A percentile compares a stretch with the other conserved stretches of the same genome.
phyloP scores from a whole-genome alignment of 257 asterid genomes.

The Vinca minor region DNA sequence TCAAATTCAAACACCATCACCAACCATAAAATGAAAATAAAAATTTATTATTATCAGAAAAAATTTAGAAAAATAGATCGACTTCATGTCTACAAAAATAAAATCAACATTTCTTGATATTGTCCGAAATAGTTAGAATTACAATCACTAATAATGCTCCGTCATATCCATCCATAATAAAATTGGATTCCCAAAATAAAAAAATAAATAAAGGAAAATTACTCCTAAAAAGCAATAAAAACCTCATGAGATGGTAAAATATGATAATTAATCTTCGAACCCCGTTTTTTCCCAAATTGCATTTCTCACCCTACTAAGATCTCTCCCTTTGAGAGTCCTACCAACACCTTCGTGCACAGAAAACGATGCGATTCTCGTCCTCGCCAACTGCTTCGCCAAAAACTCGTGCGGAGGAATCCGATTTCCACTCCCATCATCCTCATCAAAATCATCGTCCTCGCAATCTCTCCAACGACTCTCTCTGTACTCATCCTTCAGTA shows the following conservation, averaged over 20 bases:
- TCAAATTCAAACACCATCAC: neutral
- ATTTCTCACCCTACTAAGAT: slow-evolving; percentile 88
- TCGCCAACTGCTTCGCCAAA: slow-evolving; percentile 33
- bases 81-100: too few species aligned
- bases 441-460: slow-evolving; percentile 32
- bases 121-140: neutral
- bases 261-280: slow-evolving; percentile 50
- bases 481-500: slow-evolving; percentile 67
- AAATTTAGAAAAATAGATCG: neutral
- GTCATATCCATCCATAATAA: slow-evolving; percentile 3
- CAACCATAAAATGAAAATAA: too few species aligned
- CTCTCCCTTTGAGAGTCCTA: slow-evolving; percentile 91
- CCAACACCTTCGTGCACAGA: slow-evolving; percentile 96
- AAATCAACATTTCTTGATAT: neutral
- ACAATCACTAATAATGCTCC: neutral
- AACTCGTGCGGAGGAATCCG: slow-evolving; percentile 74
- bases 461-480: slow-evolving; percentile 40
- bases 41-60: too few species aligned
- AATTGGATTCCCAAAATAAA: neutral
- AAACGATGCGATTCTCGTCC: slow-evolving; percentile 56
- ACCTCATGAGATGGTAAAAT: too few species aligned
- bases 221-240: too few species aligned
- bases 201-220: neutral
- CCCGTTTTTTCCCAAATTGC: slow-evolving; percentile 98
- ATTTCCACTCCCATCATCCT: slow-evolving; percentile 24